Evolutionary conservation across 2,329 filamentous ascomycete species (phyloP).

Genomic region (Cryphonectria japonica): DNA sequence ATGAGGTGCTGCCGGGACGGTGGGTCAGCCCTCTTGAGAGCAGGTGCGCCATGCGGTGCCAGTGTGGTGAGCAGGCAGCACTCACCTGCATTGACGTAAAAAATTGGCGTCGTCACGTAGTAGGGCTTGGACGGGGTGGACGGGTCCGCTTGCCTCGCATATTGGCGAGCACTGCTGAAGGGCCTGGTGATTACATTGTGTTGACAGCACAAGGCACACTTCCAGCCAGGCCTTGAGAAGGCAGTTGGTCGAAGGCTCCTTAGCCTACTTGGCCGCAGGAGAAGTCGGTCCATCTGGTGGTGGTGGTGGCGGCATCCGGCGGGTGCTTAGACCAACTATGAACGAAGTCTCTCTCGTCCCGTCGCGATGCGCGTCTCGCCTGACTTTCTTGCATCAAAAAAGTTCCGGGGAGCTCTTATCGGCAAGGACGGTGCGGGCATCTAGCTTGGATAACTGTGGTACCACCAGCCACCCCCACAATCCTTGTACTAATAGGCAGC

Average conservation of each 20-base stretch:
- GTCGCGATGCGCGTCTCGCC: neutral
- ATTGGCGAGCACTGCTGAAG: conserved; percentile 9
- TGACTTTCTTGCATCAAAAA: neutral
- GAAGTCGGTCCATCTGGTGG: conserved; percentile 26
- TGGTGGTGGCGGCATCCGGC: conserved; percentile 11
- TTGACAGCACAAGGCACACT: conserved; percentile 20
- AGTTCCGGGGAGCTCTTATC: conserved; percentile 15
- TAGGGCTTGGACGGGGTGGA: conserved; percentile 72
- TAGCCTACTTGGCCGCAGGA: conserved; percentile 24
- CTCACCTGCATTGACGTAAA: conserved; percentile 95
- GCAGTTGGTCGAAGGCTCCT: conserved; percentile 19
- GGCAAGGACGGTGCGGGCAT: conserved; percentile 23
- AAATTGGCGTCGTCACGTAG: conserved; percentile 96
- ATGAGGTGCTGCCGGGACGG: conserved; percentile 70
- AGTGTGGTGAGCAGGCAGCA: conserved; percentile 14
- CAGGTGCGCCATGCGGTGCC: neutral
- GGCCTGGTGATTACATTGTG: conserved; percentile 20
- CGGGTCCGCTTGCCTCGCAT: conserved; percentile 1
- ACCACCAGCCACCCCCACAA: neutral
- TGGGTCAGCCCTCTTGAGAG: conserved; percentile 31
- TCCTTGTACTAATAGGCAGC: neutral
- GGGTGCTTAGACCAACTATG: neutral
- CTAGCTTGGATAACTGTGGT: conserved; percentile 14
- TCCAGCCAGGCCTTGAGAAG: conserved; percentile 20
- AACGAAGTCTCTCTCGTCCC: neutral